Evolutionary conservation across 2,329 filamentous ascomycete genomes (phyloP).

Genomic region (Aspergillus carbonarius): DNA sequence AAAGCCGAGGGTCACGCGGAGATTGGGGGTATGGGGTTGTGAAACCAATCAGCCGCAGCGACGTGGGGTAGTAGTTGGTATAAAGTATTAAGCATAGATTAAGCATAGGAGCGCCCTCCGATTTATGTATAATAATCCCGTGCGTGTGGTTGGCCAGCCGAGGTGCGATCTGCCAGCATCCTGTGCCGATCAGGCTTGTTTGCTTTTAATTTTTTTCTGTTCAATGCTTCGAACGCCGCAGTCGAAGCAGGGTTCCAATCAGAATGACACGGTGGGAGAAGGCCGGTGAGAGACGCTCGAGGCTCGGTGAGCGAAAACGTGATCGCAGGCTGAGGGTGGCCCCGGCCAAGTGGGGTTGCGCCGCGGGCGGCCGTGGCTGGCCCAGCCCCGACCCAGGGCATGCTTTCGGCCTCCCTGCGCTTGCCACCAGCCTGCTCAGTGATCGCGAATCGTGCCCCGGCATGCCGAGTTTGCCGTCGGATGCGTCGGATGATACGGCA

Average conservation of each 20-base stretch:
- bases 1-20: neutral
- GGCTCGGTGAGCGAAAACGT: neutral
- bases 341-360: neutral
- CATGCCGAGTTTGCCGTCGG: no score
- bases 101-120: neutral
- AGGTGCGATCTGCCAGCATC: neutral
- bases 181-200: neutral
- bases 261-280: neutral
- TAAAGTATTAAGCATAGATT: neutral
- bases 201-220: no score
- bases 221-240: neutral
- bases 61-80: neutral
- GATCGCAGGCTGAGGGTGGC: neutral
- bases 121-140: neutral
- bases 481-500: no score
- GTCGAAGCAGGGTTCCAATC: neutral
- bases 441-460: no score
- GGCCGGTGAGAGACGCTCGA: neutral
- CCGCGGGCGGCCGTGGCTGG: neutral
- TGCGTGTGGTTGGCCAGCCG: neutral
- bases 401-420: no score
- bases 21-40: neutral
- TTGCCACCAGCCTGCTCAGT: no score
- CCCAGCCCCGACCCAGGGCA: neutral
- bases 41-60: neutral